These are phyloP conservation scores for Babesia sp. DNA, from an alignment of 169 alveolate species.

Conservation along the genomic window DNA sequence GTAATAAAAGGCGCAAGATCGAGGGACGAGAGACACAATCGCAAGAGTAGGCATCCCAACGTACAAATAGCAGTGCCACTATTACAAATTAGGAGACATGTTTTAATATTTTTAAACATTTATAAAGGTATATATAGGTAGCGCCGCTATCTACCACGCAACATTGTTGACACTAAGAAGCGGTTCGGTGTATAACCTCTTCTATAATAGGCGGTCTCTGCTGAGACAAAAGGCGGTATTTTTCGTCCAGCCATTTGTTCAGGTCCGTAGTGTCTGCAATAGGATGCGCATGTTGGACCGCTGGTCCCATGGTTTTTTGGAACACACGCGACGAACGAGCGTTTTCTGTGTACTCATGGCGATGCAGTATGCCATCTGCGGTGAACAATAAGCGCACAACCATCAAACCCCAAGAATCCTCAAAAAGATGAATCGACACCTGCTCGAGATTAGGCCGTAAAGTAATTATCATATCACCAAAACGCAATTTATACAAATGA, in stretches of 20 bases:
- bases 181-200: no score
- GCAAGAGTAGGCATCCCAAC: no score
- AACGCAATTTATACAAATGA: constrained; percentile 40
- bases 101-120: no score
- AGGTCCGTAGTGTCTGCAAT: constrained; percentile 8
- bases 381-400: constrained; percentile 47
- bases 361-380: constrained; percentile 37
- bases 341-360: constrained; percentile 57
- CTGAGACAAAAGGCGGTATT: constrained; percentile 31
- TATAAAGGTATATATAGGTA: no score
- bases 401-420: constrained; percentile 57
- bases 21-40: neutral
- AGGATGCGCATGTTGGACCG: constrained; percentile 16
- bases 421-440: constrained; percentile 56
- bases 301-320: constrained; percentile 55
- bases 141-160: no score
- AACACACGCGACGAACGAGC: constrained; percentile 18
- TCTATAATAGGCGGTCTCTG: constrained; percentile 51
- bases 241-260: constrained; percentile 49
- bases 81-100: no score
- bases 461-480: constrained; percentile 65
- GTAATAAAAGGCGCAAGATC: neutral
- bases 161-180: no score
- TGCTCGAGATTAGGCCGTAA: constrained; percentile 58
- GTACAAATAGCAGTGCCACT: no score